Conservation (phyloP, 1,284 basidiomycete genomes). For the Golubevia pallescens region DNA sequence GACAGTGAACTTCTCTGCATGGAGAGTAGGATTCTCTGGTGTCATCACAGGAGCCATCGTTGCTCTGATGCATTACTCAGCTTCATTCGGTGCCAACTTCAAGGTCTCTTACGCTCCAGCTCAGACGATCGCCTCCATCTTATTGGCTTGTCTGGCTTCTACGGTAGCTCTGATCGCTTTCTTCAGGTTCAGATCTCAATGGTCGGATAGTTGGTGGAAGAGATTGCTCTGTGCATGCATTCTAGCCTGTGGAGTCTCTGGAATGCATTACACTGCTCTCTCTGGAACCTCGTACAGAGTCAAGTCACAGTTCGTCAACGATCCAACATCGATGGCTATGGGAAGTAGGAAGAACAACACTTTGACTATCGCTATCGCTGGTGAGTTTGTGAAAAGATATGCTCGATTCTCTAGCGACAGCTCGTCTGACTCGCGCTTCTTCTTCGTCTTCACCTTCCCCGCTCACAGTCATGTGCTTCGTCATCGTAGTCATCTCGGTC, state of each 20-base stretch:
- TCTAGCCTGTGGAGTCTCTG: conserved; percentile 67
- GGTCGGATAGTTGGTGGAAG: conserved; percentile 68
- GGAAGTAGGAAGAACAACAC: conserved; percentile 52
- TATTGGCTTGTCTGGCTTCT: conserved; percentile 67
- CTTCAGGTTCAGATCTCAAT: conserved; percentile 67
- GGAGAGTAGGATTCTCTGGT: conserved; percentile 69
- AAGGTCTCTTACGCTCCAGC: conserved; percentile 60
- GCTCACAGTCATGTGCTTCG: conserved; percentile 67
- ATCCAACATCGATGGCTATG: conserved; percentile 29
- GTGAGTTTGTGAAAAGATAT: not conserved
- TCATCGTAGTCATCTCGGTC: conserved; percentile 66
- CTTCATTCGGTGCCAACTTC: conserved; percentile 65
- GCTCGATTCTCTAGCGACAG: not conserved
- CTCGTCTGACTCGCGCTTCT: not conserved
- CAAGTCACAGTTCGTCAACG: conserved; percentile 26
- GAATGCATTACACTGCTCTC: conserved; percentile 69
- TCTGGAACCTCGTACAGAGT: conserved; percentile 66
- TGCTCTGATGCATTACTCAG: conserved; percentile 69
- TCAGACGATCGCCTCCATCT: conserved; percentile 66
- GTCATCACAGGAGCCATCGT: conserved; percentile 79
- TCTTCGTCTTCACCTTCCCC: conserved; percentile 25
- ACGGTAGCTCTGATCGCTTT: conserved; percentile 67
- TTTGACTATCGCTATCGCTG: conserved; percentile 62
- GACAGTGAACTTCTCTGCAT: conserved; percentile 64
- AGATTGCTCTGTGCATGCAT: conserved; percentile 65